Evolutionary conservation across 495 filamentous ascomycete species (phyloP).

Genomic region (Bryoglossum gracile): DNA sequence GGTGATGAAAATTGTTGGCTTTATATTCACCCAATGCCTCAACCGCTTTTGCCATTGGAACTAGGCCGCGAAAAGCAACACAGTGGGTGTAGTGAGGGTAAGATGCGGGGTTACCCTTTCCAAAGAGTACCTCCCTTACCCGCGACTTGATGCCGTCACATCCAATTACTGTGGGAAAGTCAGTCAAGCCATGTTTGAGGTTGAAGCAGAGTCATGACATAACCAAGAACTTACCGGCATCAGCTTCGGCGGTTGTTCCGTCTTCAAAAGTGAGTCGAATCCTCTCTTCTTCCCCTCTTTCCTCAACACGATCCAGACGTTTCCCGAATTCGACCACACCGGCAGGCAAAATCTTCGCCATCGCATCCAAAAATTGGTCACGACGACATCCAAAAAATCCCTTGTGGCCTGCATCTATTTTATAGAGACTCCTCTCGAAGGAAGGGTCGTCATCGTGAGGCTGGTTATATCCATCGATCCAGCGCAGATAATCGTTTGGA

Average conservation of each 20-base stretch:
- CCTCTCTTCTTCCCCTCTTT: conserved; percentile 11
- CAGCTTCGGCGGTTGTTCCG: conserved; percentile 37
- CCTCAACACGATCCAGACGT: neutral
- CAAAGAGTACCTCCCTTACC: conserved; percentile 34
- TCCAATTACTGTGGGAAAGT: conserved; percentile 36
- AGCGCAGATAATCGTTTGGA: neutral
- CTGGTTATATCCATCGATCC: neutral
- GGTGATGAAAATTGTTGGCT: conserved; percentile 35
- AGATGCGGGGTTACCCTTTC: conserved; percentile 29
- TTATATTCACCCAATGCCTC: conserved; percentile 35
- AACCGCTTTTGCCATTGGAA: conserved; percentile 38
- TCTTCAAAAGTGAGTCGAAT: conserved; percentile 38
- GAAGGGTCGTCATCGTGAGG: neutral
- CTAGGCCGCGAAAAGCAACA: conserved; percentile 38
- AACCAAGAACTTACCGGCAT: no score
- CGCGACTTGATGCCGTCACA: conserved; percentile 49
- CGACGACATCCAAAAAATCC: neutral
- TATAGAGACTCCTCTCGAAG: neutral
- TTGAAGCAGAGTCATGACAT: no score
- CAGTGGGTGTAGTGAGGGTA: conserved; percentile 40
- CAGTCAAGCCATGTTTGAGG: no score
- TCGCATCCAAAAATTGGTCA: neutral
- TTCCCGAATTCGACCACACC: neutral
- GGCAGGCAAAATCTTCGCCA: neutral
- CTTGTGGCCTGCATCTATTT: neutral